Evolutionary conservation across 148 eudicot species (phyloP).

Genomic region (Oxyria digyna): DNA sequence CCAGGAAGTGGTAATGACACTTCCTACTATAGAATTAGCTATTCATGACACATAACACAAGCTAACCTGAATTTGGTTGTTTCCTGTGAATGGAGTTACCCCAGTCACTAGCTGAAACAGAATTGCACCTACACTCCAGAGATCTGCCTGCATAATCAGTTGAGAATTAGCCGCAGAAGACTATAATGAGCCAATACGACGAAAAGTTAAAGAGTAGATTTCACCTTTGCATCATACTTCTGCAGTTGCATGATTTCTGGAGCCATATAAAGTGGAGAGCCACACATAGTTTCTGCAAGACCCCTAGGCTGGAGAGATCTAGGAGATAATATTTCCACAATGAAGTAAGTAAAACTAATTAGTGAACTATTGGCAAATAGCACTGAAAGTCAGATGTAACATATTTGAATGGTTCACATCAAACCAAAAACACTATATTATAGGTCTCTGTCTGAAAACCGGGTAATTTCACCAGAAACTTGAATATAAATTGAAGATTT

Average conservation of each 20-base stretch:
- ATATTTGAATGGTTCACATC: background rate
- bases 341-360: background rate
- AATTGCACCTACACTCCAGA: slow-evolving; percentile 98
- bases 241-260: slow-evolving; percentile 96
- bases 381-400: background rate
- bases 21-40: background rate
- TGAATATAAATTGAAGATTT: background rate
- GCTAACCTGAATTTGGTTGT: slow-evolving; percentile 69
- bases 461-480: background rate
- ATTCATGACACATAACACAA: background rate
- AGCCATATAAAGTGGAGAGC: slow-evolving; percentile 98
- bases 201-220: background rate
- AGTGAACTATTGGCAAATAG: background rate
- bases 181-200: background rate
- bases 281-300: slow-evolving; percentile 95
- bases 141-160: slow-evolving; percentile 79
- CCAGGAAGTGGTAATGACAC: background rate
- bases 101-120: slow-evolving; percentile 88
- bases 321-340: background rate
- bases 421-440: background rate
- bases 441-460: background rate
- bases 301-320: slow-evolving; percentile 93
- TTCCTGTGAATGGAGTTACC: slow-evolving; percentile 81
- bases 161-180: slow-evolving; percentile 19
- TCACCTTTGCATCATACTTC: slow-evolving; percentile 98